These are phyloP conservation scores for Adansonia grandidieri DNA, from an alignment of 441 rosid genomes.

Conservation along the genomic window DNA sequence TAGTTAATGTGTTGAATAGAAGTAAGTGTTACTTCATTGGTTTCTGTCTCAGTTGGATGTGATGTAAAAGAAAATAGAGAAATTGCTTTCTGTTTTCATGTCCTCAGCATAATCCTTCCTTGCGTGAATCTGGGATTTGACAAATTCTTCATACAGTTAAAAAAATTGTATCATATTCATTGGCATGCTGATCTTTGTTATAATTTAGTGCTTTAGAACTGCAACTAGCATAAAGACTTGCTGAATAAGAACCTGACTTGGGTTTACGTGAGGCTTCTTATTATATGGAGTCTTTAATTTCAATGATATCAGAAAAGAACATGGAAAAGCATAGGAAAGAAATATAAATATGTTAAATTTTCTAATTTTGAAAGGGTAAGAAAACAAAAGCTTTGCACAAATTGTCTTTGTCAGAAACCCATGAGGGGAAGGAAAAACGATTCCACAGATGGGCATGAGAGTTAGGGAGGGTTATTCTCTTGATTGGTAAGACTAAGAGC, in stretches of 20 bases:
- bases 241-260: not conserved
- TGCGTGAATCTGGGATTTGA: not conserved
- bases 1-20: not conserved
- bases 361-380: not conserved
- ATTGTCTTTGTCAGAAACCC: not conserved
- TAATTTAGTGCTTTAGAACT: not conserved
- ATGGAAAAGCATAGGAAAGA: not conserved
- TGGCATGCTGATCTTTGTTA: not conserved
- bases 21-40: not conserved
- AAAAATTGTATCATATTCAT: too few species aligned
- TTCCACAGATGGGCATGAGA: not conserved
- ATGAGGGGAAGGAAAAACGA: not conserved
- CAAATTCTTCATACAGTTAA: not conserved
- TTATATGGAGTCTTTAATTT: slow-evolving; percentile 14
- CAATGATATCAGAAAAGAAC: slow-evolving; percentile 8
- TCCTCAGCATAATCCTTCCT: not conserved
- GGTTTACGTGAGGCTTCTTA: not conserved
- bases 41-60: not conserved
- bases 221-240: not conserved
- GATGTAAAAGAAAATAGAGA: not conserved
- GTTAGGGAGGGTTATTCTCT: not conserved
- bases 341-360: not conserved
- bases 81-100: slow-evolving; percentile 10
- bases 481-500: not conserved
- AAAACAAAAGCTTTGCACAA: not conserved